Conservation (phyloP, 1,284 basidiomycete species). For the Tilletia caries region DNA sequence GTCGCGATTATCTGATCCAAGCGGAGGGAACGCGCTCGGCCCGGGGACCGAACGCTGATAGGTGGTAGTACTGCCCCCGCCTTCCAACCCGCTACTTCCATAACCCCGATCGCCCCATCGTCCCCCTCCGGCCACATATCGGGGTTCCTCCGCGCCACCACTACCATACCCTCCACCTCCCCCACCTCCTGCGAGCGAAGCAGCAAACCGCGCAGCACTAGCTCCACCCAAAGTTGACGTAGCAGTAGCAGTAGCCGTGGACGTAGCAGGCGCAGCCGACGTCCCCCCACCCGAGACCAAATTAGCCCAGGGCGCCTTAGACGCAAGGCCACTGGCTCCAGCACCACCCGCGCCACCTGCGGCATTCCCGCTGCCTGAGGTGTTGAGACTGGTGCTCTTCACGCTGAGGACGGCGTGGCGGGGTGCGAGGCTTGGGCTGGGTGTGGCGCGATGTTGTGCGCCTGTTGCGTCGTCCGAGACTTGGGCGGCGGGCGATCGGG, state of each 20-base stretch:
- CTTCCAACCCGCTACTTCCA: neutral
- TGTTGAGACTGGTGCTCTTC: neutral
- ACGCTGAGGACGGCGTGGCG: neutral
- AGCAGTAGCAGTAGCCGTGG: neutral
- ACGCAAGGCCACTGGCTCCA: neutral
- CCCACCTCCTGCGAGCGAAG: neutral
- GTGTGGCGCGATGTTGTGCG: neutral
- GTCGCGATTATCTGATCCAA: conserved; percentile 22
- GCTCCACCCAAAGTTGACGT: neutral
- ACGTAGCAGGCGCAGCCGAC: neutral
- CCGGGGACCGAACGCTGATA: neutral
- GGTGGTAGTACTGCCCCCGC: neutral
- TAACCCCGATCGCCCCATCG: neutral
- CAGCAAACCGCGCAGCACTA: neutral
- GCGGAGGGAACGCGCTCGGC: neutral
- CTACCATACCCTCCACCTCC: neutral
- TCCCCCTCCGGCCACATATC: neutral
- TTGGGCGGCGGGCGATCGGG: neutral
- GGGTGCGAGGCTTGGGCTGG: neutral
- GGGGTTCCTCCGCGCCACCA: neutral
- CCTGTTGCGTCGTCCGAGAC: neutral
- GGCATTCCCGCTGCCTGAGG: neutral
- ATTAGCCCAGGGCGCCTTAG: neutral
- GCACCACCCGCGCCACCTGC: too few species aligned
- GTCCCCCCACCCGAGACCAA: neutral